A percentile compares a stretch with the other conserved stretches of the same genome.
Conservation (phyloP, 2,329 filamentous ascomycete species). For the Clathrospora elynae region DNA sequence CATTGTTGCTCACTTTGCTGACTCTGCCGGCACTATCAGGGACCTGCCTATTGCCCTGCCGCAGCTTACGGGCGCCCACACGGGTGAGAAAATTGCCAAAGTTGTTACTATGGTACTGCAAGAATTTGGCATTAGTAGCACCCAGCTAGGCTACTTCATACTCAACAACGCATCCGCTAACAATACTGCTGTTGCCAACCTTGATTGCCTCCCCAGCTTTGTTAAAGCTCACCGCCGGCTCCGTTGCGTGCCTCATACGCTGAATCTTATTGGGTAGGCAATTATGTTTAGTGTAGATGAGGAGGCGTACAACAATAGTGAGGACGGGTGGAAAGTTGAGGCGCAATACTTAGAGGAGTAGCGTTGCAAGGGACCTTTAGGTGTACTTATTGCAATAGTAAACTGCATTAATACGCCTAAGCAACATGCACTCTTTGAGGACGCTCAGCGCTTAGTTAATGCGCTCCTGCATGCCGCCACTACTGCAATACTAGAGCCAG, state of each 20-base stretch:
- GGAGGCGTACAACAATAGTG: background rate
- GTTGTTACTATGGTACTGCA: slow-evolving; percentile 1
- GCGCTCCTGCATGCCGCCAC: background rate
- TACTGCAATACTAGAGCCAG: background rate
- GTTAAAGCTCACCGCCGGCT: background rate
- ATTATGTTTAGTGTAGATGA: slow-evolving; percentile 1
- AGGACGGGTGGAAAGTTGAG: background rate
- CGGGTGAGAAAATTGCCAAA: slow-evolving; percentile 3
- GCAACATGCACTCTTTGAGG: slow-evolving; percentile 4
- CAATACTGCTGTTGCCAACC: background rate
- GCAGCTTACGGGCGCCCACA: slow-evolving; percentile 4
- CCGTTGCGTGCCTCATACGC: slow-evolving; percentile 8
- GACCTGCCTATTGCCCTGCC: slow-evolving; percentile 9
- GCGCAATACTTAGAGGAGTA: slow-evolving; percentile 1
- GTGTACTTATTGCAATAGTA: slow-evolving; percentile 8
- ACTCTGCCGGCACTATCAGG: background rate
- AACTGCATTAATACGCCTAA: slow-evolving; percentile 9
- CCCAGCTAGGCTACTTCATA: slow-evolving; percentile 7
- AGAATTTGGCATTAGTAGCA: background rate
- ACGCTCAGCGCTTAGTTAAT: slow-evolving; percentile 1
- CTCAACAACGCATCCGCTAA: slow-evolving; percentile 7
- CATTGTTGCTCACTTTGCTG: slow-evolving; percentile 6
- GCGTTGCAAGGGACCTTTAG: slow-evolving; percentile 1
- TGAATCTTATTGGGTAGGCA: slow-evolving; percentile 9
- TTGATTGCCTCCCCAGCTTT: slow-evolving; percentile 5